These are phyloP conservation scores for Naganishia randhawae DNA, from an alignment of 768 basidiomycete genomes.

Conservation along the genomic window DNA sequence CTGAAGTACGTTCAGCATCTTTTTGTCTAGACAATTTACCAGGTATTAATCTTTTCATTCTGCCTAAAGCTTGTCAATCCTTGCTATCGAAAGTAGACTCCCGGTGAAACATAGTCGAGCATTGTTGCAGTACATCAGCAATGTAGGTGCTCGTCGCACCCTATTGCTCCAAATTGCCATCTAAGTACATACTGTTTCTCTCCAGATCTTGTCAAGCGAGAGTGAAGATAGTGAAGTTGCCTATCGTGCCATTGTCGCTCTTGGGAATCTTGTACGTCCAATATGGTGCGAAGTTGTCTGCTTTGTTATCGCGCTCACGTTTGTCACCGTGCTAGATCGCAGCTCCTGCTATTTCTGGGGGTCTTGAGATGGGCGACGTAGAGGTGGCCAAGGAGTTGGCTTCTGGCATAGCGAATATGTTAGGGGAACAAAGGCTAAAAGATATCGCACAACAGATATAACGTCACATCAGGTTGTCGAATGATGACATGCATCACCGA, in stretches of 20 bases:
- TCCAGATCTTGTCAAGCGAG: conserved; percentile 45
- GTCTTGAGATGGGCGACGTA: conserved; percentile 38
- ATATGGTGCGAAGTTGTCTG: neutral
- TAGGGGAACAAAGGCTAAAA: conserved; percentile 42
- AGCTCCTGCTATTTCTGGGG: conserved; percentile 36
- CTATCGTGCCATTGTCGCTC: conserved; percentile 44
- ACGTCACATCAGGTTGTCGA: neutral
- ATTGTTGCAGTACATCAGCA: conserved; percentile 37
- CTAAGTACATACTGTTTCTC: neutral
- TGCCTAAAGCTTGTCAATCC: conserved; percentile 40
- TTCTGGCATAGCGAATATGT: conserved; percentile 30
- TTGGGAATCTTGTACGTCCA: conserved; percentile 45
- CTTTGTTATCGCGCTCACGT: neutral
- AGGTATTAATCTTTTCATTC: neutral
- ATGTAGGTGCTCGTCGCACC: conserved; percentile 30
- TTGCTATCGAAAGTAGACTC: conserved; percentile 36
- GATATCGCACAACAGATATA: conserved; percentile 34
- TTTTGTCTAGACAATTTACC: neutral
- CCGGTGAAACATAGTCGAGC: conserved; percentile 28
- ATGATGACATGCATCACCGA: neutral
- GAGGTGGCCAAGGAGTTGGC: conserved; percentile 35
- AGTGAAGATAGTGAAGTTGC: conserved; percentile 42
- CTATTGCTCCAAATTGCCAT: too few species aligned
- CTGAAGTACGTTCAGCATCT: conserved; percentile 74
- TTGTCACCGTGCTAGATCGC: conserved; percentile 31